These are phyloP conservation scores for Kwoniella dendrophila DNA, from an alignment of 768 basidiomycete genomes.

Conservation along the genomic window DNA sequence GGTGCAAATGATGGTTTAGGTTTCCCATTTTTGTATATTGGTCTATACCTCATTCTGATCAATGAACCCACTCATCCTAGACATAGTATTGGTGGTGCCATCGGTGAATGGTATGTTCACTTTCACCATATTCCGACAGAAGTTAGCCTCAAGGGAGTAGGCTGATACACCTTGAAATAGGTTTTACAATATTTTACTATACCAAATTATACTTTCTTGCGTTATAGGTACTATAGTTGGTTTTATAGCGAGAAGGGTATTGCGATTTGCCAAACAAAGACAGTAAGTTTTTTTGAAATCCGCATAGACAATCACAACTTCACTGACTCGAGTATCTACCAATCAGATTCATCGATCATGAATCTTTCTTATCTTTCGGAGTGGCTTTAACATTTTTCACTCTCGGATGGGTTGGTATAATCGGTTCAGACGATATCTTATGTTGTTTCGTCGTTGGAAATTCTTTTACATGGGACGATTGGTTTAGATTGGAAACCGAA, in stretches of 20 bases:
- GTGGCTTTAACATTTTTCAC: conserved; percentile 56
- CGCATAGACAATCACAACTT: not conserved
- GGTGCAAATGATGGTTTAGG: conserved; percentile 59
- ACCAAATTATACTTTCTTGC: conserved; percentile 55
- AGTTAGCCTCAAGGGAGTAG: no score
- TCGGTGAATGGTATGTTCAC: conserved; percentile 55
- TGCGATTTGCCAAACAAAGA: conserved; percentile 48
- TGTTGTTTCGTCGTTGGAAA: conserved; percentile 56
- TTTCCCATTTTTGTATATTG: conserved; percentile 58
- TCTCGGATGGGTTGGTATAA: conserved; percentile 55
- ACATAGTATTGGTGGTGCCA: conserved; percentile 48
- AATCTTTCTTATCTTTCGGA: conserved; percentile 56
- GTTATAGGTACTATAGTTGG: conserved; percentile 57
- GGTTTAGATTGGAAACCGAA: conserved; percentile 54
- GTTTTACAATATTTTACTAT: conserved; percentile 55
- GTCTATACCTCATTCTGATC: conserved; percentile 55
- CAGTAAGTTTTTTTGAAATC: conserved; percentile 24
- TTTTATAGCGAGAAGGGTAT: conserved; percentile 52
- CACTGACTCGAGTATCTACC: not conserved
- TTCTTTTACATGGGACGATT: conserved; percentile 56
- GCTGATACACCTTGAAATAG: conserved; percentile 27
- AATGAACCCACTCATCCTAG: conserved; percentile 40
- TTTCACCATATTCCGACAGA: conserved; percentile 18
- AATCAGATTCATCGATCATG: conserved; percentile 57
- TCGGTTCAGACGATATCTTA: conserved; percentile 59